phyloP scores from a whole-genome alignment of 2,329 filamentous ascomycete genomes.

The Neonectria magnoliae region DNA sequence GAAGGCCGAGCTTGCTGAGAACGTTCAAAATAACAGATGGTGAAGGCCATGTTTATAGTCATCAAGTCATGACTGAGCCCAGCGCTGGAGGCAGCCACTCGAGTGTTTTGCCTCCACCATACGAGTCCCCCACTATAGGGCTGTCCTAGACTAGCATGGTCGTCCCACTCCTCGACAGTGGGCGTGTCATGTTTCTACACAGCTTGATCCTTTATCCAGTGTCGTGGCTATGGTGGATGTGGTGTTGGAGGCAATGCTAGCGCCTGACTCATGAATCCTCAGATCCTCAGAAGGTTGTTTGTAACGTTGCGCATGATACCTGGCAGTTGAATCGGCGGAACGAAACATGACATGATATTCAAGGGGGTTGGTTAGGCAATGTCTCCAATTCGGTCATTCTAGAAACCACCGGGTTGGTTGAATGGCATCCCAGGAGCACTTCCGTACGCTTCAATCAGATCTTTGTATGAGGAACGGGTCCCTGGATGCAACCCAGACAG shows the following conservation, averaged over 20 bases:
- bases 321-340: background rate
- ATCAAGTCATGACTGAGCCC: background rate
- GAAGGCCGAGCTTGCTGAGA: slow-evolving; percentile 11
- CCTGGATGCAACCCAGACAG: background rate
- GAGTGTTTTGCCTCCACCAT: background rate
- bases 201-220: background rate
- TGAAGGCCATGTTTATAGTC: slow-evolving; percentile 11
- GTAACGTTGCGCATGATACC: slow-evolving; percentile 6
- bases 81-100: background rate
- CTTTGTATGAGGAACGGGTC: background rate
- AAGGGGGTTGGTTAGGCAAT: background rate
- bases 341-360: slow-evolving; percentile 1
- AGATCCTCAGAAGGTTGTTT: background rate
- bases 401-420: background rate
- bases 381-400: background rate
- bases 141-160: slow-evolving; percentile 5
- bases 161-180: slow-evolving; percentile 14
- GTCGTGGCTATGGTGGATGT: slow-evolving; percentile 1
- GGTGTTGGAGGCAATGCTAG: background rate
- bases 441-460: background rate
- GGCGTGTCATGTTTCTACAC: slow-evolving; percentile 23
- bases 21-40: background rate
- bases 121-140: background rate
- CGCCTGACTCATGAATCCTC: background rate
- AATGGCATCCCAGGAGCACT: background rate